Evolutionary conservation across 164 flowering plant genomes (phyloP), one percentile per base, ranked within the genome.

Genomic region (Magnolia changhungtana): DNA sequence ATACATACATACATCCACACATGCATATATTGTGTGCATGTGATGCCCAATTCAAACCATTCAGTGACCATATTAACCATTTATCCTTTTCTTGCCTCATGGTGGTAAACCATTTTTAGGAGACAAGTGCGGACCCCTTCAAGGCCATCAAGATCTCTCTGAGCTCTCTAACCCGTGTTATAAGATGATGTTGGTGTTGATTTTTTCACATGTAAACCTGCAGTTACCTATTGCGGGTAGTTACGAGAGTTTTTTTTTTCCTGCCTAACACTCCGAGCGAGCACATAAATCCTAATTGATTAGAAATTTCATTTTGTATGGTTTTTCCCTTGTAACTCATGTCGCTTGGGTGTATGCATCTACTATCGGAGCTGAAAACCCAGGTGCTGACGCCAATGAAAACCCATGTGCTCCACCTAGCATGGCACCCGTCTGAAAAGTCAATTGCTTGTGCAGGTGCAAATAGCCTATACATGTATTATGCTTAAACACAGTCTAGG

Each of bases 381-480:
- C 92, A 0, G 90, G 86, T 70, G 88, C 83, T 24, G 97, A 96
- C 86, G 87, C 96, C 59, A 96, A 96, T 81, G 99, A 97, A 76
- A 94, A 89, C 97, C 20, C 89, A 88, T 72, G 99, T 94, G 88
- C 98, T 96, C 69, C 99, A 93, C 82, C 82, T 96, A 71, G 99
- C 99, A 27, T 96, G 99, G 99, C 99, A 96, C 80, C 99, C 99
- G 8, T 77, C 92, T 27, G 99, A 93, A 81, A 95, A 95, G 76
- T 83, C 96, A 20, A 87, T 95, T 66, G 99, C 99, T 50, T 96
- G 99, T 86, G 99, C 99, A 79, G 98, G 98, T 86, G 99, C 98
- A 81, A 96, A 96, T 84, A 96, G 98, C 85, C 80, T 96, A 92
- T 96, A 94, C 87, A 92, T 96, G 96, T 96, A 93, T 78, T 93